These are phyloP conservation scores for Entophlyctis luteolus DNA, from an alignment of 192 early-diverging fungal species.

Conservation along the genomic window DNA sequence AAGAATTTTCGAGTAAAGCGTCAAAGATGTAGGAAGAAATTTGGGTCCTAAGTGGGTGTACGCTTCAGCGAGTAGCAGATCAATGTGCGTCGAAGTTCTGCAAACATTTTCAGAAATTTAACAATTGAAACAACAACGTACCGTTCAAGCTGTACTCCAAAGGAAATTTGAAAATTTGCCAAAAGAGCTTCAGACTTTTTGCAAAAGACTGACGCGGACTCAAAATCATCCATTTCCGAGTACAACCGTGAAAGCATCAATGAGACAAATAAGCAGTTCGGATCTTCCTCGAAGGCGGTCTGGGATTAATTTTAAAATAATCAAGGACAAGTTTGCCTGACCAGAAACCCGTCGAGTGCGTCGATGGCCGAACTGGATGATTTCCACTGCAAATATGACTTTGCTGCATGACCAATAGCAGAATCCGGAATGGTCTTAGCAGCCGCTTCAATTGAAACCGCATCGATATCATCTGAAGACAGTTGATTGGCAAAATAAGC, in stretches of 20 bases:
- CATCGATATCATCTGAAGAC: background rate
- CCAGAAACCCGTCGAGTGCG: slow-evolving; percentile 6
- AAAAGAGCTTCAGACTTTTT: slow-evolving; percentile 2
- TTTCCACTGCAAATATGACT: slow-evolving; percentile 4
- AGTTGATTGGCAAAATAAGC: background rate
- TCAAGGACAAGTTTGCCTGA: background rate
- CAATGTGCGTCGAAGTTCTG: background rate
- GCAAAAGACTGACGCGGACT: background rate
- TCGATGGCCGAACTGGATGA: background rate
- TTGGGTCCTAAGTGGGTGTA: slow-evolving; percentile 17
- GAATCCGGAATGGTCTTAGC: background rate
- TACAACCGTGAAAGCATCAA: background rate
- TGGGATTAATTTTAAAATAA: background rate
- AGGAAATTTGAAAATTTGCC: background rate
- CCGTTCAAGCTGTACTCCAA: too few species aligned
- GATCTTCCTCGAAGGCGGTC: background rate
- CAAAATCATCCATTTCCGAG: slow-evolving; percentile 2
- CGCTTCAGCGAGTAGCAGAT: slow-evolving; percentile 23
- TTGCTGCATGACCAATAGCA: slow-evolving; percentile 1
- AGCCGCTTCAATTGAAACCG: background rate
- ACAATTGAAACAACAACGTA: too few species aligned
- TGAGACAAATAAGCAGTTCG: background rate
- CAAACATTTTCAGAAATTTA: background rate
- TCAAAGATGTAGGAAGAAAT: slow-evolving; percentile 26
- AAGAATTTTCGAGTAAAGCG: slow-evolving; percentile 24